Base-by-base conservation (phyloP, 306 rosid species). In the Cyamopsis tetragonoloba region DNA sequence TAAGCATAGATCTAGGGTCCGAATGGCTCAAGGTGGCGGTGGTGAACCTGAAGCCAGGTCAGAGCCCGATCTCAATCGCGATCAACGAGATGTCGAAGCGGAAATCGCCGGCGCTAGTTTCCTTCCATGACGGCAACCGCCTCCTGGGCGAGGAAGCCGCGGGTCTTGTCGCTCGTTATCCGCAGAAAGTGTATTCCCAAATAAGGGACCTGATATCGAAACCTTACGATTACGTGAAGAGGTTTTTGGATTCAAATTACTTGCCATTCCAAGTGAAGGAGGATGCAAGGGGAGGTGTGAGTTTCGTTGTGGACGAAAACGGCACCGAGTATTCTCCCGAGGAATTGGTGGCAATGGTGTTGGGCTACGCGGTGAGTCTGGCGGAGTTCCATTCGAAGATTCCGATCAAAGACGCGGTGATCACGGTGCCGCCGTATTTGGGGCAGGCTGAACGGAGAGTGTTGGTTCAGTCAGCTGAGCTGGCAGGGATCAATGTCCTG, bases 21-120 rank as follows among this genome's bases (percentile, higher is more conserved):
- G 97, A 90, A 56, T 90, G 82, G 85, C 15, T 86, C 39, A 93
- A 93, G 68, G 99, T 90, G 2, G 92, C 97, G 1, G 99, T 93
- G n/a, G 99, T 93, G 20, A 93, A 93, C 66, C 83, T 93, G 3
- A 93, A 90, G 55, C 97, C 96, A 2, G 97, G 99, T 2, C 97
- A 93, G 80, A 83, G 73, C 44, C 99, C 99, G 17, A 93, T 93
- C 77, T 86, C 99, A 0, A 60, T 93, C 37, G 96, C 97, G 34
- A 90, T 93, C 70, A 93, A 93, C 26, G 97, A 93, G 79, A 93
- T 93, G 99, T 93, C 99, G 5, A 93, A 93, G 72, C 83, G 99
- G 1, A 93, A 93, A 80, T 83, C 97, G 3, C 99, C 99, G 13
- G 87, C 82, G 15, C 58, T 90, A 7, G 96, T 90, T 2, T 85